Evolutionary conservation across 257 asterid species (phyloP), one percentile per base, ranked within the genome.

Genomic region (Eucommia ulmoides): DNA sequence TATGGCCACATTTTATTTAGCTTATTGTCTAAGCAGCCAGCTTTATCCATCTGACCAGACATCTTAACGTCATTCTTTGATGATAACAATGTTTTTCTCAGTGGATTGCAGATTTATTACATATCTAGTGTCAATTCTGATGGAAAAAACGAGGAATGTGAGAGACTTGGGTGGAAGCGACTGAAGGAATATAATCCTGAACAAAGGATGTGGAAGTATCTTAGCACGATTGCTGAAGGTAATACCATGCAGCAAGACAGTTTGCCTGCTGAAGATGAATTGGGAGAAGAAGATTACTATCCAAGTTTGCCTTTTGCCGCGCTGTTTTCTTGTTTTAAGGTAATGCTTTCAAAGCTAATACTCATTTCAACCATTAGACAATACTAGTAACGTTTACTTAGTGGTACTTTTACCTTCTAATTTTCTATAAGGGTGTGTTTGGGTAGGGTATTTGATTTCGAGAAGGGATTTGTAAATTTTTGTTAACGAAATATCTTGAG

Each of bases 271-370:
- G 96, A 85, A 65, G 98, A 42, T 42, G 48, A 89, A 50, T 62
- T 83, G 45, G 83, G 63, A 50, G 96, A 89, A 62, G 94, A 82
- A 44, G 98, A 89, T 65, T 89, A 89, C 79, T 65, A 52, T 50
- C 75, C 98, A 57, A 89, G 93, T 65, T 75, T 85, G 77, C 98
- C 98, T 58, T 89, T 85, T 67, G 93, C 96, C 50, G 92, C 98
- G 3, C 77, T 85, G 25, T 89, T 89, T 71, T 85, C 98, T 62
- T 76, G 92, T 69, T 74, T 85, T 60, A 89, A 85, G 96, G 97
- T 89, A 58, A 35, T 68, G 55, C 18, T 41, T 59, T 65, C n/a
- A 20, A 38, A 24, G 23, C n/a, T n/a, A n/a, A n/a, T n/a, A n/a
- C n/a, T n/a, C n/a, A n/a, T 29, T 29, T 29, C 8, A 29, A 7